These are phyloP conservation scores for Amniculicola lignicola DNA, from an alignment of 495 filamentous ascomycete species.

Conservation along the genomic window DNA sequence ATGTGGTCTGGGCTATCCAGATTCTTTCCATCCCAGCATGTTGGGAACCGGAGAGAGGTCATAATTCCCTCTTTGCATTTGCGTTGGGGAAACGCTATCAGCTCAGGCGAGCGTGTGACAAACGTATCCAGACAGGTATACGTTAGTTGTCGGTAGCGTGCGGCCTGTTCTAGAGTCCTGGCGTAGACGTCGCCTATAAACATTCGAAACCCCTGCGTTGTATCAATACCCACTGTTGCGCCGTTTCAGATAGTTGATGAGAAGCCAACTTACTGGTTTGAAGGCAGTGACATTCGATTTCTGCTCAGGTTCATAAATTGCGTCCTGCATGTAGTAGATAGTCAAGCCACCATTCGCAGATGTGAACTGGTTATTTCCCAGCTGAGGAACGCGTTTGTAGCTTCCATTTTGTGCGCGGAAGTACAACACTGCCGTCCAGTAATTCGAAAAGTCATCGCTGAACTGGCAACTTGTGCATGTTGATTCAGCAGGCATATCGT, in stretches of 20 bases:
- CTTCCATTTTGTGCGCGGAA: constrained; percentile 30
- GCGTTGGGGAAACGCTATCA: constrained; percentile 9
- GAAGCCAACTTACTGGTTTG: constrained; percentile 7
- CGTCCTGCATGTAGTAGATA: constrained; percentile 28
- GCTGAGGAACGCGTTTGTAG: constrained; percentile 25
- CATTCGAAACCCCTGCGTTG: constrained; percentile 29
- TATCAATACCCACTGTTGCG: no score
- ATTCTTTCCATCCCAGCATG: constrained; percentile 54
- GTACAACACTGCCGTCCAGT: constrained; percentile 28
- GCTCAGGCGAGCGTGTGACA: constrained; percentile 14
- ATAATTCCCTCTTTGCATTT: constrained; percentile 27
- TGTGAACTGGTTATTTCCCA: constrained; percentile 15
- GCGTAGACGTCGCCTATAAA: constrained; percentile 14
- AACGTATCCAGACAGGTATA: constrained; percentile 27
- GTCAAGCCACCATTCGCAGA: constrained; percentile 26
- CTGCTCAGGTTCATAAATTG: constrained; percentile 18
- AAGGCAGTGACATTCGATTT: constrained; percentile 23
- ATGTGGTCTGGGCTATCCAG: constrained; percentile 53
- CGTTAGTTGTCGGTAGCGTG: constrained; percentile 17
- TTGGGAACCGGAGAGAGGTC: constrained; percentile 23
- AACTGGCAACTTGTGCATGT: constrained; percentile 15
- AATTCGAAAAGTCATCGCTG: constrained; percentile 18
- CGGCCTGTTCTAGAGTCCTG: constrained; percentile 5
- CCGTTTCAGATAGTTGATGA: neutral
- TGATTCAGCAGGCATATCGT: constrained; percentile 15